phyloP scores from a whole-genome alignment of 2,329 filamentous ascomycete species.

The Diaporthe batatas region DNA sequence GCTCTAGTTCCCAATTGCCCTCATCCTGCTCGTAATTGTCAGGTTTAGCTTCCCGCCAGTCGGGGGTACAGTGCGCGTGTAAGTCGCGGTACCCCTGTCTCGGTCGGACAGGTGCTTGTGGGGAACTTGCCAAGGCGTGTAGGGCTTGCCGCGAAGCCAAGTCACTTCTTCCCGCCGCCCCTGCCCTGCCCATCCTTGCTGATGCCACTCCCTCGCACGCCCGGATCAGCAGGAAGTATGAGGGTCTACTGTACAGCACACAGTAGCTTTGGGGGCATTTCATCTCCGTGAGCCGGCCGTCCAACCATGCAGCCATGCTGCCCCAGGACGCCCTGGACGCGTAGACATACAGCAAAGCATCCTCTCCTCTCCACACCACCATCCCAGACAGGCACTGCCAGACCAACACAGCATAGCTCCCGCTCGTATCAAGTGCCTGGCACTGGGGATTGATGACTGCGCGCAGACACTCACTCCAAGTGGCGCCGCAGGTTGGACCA shows the following conservation, averaged over 20 bases:
- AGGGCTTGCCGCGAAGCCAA: constrained; percentile 20
- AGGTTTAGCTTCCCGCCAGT: constrained; percentile 29
- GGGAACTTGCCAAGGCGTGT: constrained; percentile 27
- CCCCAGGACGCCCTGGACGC: not conserved
- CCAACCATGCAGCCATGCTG: constrained; percentile 25
- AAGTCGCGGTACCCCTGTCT: constrained; percentile 18
- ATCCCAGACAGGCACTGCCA: not conserved
- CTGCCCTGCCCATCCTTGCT: constrained; percentile 20
- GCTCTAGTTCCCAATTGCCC: not conserved
- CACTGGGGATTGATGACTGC: not conserved
- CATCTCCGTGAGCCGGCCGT: constrained; percentile 15
- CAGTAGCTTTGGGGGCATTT: constrained; percentile 23
- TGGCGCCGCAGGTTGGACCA: not conserved
- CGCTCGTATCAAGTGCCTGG: not conserved
- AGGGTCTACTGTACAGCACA: not conserved
- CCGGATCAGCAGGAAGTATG: constrained; percentile 8
- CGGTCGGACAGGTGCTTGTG: constrained; percentile 4
- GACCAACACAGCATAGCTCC: not conserved
- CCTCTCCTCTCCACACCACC: not conserved
- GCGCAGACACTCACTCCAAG: not conserved
- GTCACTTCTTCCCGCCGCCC: constrained; percentile 33
- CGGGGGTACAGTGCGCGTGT: constrained; percentile 32
- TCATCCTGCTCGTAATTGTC: constrained; percentile 18
- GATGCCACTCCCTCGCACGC: constrained; percentile 10
- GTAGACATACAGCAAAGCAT: not conserved